These are phyloP conservation scores for Cylindrodendrum hubeiense DNA, from an alignment of 2,329 filamentous ascomycete genomes.

Conservation along the genomic window DNA sequence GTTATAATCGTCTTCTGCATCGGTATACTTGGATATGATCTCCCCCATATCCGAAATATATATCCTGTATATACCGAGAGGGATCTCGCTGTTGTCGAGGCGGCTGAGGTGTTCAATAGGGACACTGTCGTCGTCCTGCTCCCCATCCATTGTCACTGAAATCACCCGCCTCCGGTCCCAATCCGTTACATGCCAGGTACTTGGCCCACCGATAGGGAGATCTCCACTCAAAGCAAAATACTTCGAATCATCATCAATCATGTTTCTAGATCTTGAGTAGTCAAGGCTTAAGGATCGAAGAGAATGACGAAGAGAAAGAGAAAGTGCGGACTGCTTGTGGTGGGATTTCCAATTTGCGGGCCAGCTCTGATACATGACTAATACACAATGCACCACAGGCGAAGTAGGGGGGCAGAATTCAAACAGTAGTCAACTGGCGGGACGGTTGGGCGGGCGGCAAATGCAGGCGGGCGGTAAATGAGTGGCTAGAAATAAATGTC, in stretches of 20 bases:
- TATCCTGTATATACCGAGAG: slow-evolving; percentile 34
- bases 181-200: slow-evolving; percentile 43
- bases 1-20: slow-evolving; percentile 43
- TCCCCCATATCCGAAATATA: slow-evolving; percentile 39
- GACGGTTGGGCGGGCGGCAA: too few relatives aligned
- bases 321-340: too few relatives aligned
- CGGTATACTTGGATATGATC: slow-evolving; percentile 37
- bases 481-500: too few relatives aligned
- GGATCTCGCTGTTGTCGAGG: slow-evolving; percentile 29
- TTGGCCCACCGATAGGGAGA: slow-evolving; percentile 38
- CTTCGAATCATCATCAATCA: slow-evolving; percentile 26
- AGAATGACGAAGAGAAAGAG: too few relatives aligned
- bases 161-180: slow-evolving; percentile 46
- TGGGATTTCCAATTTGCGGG: too few relatives aligned
- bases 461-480: too few relatives aligned
- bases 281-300: neutral
- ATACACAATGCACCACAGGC: too few relatives aligned
- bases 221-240: slow-evolving; percentile 25
- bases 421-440: too few relatives aligned
- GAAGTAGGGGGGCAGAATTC: too few relatives aligned
- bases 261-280: slow-evolving; percentile 7
- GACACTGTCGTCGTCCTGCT: slow-evolving; percentile 42
- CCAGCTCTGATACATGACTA: too few relatives aligned
- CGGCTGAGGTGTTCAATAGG: slow-evolving; percentile 41
- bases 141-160: slow-evolving; percentile 46